Conservation (phyloP, 768 basidiomycete species). For the Mycena vulgaris region DNA sequence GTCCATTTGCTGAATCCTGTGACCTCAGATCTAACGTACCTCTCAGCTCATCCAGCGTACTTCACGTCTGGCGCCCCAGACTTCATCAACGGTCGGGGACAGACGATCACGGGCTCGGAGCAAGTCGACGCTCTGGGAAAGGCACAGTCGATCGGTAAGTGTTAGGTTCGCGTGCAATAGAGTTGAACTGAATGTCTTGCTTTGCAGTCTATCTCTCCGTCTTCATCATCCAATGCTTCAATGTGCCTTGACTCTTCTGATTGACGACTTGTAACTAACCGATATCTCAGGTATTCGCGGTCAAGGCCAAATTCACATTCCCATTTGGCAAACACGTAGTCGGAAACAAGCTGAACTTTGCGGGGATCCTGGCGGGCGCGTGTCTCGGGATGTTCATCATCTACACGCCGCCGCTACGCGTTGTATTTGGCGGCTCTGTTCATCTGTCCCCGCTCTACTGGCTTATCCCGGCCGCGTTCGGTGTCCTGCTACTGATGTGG, state of each 20-base stretch:
- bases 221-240: slow-evolving; percentile 80
- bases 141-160: slow-evolving; percentile 73
- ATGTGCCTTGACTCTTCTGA: slow-evolving; percentile 60
- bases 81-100: slow-evolving; percentile 70
- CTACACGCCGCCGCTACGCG: slow-evolving; percentile 78
- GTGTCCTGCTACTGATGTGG: slow-evolving; percentile 69
- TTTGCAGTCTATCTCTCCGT: slow-evolving; percentile 70
- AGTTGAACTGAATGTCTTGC: not conserved
- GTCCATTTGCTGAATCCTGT: slow-evolving; percentile 30
- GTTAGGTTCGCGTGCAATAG: not conserved
- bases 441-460: slow-evolving; percentile 76
- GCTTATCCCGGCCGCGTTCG: slow-evolving; percentile 76
- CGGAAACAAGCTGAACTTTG: slow-evolving; percentile 76
- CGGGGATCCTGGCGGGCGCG: slow-evolving; percentile 73
- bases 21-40: too few species aligned
- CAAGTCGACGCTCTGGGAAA: slow-evolving; percentile 74
- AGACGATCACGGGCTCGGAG: slow-evolving; percentile 57
- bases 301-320: slow-evolving; percentile 73
- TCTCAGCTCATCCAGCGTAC: too few species aligned
- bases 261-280: not conserved
- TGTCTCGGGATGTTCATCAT: slow-evolving; percentile 77
- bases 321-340: slow-evolving; percentile 73
- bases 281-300: slow-evolving; percentile 68
- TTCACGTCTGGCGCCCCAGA: slow-evolving; percentile 66
- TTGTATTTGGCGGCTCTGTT: slow-evolving; percentile 76